Evolutionary conservation across 2,329 filamentous ascomycete genomes (phyloP).

Genomic region (Pyrenophora graminea): DNA sequence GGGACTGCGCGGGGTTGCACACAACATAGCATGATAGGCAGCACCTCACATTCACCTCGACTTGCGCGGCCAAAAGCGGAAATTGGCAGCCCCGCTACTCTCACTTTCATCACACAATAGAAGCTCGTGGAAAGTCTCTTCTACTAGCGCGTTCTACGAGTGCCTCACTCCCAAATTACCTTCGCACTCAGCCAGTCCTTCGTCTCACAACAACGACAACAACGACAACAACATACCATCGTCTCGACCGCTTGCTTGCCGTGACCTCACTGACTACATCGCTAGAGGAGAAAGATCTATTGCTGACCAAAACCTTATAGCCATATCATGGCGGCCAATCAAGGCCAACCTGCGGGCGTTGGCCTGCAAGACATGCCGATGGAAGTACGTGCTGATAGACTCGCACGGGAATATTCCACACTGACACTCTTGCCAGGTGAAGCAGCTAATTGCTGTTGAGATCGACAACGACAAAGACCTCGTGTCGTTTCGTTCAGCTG

Average conservation of each 20-base stretch:
- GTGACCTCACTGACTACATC: too few species aligned
- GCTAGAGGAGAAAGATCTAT: too few species aligned
- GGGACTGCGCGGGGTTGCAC: too few species aligned
- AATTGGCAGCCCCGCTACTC: neutral
- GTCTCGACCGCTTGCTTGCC: too few species aligned
- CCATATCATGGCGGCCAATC: neutral
- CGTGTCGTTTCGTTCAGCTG: constrained; percentile 47
- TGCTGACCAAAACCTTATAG: too few species aligned
- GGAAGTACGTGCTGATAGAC: constrained; percentile 23
- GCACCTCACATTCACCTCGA: too few species aligned
- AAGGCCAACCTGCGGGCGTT: too few species aligned
- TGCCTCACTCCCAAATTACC: too few species aligned
- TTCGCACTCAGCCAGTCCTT: too few species aligned
- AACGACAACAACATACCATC: constrained; percentile 1
- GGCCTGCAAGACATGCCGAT: constrained; percentile 13
- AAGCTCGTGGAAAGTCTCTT: neutral
- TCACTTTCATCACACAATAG: constrained; percentile 5
- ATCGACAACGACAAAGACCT: constrained; percentile 52
- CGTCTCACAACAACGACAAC: constrained; percentile 1
- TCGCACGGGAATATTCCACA: neutral
- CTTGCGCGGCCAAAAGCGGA: too few species aligned
- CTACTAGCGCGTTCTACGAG: neutral
- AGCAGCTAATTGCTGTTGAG: constrained; percentile 45
- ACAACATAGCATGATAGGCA: too few species aligned
- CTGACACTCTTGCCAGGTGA: constrained; percentile 39